These are phyloP conservation scores for Polyporus tsugae DNA, from an alignment of 1,284 basidiomycete genomes.

Conservation along the genomic window DNA sequence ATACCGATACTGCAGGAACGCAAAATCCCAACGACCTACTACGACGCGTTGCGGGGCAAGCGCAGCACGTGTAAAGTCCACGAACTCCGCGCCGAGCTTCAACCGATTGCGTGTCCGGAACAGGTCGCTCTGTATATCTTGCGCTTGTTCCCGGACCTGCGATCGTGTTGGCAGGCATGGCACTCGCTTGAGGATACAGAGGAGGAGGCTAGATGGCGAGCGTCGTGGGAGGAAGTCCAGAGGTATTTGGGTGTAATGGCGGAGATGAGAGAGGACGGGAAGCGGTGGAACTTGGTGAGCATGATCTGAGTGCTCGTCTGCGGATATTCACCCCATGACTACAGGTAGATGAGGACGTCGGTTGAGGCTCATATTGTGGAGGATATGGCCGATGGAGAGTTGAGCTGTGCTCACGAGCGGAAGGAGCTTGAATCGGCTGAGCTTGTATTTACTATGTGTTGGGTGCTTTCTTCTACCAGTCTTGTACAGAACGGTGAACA, in stretches of 20 bases:
- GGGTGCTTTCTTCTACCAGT: too few species aligned
- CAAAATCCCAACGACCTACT: not conserved
- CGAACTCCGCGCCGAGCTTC: not conserved
- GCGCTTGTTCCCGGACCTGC: not conserved
- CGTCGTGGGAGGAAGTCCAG: not conserved
- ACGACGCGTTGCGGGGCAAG: not conserved
- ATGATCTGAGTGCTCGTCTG: not conserved
- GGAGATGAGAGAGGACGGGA: slow-evolving; percentile 2
- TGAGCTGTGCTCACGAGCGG: too few species aligned
- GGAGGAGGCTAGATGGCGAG: not conserved
- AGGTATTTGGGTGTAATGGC: slow-evolving; percentile 1
- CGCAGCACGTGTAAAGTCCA: not conserved
- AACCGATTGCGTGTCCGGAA: not conserved
- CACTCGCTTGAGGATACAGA: not conserved
- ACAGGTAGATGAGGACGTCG: not conserved
- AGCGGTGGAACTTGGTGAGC: not conserved
- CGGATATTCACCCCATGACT: too few species aligned
- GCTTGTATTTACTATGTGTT: too few species aligned
- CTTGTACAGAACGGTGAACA: too few species aligned
- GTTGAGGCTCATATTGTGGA: not conserved
- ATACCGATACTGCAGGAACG: not conserved
- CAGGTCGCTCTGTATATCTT: not conserved
- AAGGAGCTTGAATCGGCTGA: too few species aligned
- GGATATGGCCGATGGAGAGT: too few species aligned
- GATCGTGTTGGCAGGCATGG: not conserved